A percentile compares a stretch with the other conserved stretches of the same genome.
phyloP scores from a whole-genome alignment of 768 basidiomycete genomes.

The Royoungia palumana region DNA sequence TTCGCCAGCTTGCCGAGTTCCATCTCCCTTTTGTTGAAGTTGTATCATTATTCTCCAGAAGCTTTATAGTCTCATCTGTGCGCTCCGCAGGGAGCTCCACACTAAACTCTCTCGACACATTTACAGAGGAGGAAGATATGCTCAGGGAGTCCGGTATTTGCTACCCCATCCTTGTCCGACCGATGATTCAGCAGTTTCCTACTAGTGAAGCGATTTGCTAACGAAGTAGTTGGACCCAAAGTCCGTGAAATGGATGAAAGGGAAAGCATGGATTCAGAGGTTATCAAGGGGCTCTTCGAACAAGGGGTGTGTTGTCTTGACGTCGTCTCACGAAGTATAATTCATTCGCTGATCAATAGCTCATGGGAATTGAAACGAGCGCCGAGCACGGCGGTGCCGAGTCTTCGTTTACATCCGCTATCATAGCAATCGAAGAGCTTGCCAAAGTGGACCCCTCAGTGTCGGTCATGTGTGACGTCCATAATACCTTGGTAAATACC shows the following conservation, averaged over 20 bases:
- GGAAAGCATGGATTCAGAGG: constrained; percentile 84
- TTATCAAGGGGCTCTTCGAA: constrained; percentile 89
- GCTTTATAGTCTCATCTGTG: constrained; percentile 24
- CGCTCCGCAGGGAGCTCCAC: constrained; percentile 28
- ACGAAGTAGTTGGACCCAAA: constrained; percentile 85
- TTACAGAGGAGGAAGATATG: constrained; percentile 95
- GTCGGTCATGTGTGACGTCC: constrained; percentile 95
- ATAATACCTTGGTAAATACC: constrained; percentile 98
- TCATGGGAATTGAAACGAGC: constrained; percentile 97
- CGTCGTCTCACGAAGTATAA: not conserved
- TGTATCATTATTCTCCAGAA: constrained; percentile 8
- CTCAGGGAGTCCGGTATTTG: constrained; percentile 81
- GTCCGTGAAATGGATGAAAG: constrained; percentile 98
- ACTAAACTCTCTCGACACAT: constrained; percentile 67
- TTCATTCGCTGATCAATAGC: constrained; percentile 39
- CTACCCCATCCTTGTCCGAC: not conserved
- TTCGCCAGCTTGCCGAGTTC: constrained; percentile 4
- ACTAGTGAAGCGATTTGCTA: constrained; percentile 86
- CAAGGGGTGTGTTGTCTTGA: constrained; percentile 68
- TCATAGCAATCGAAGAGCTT: constrained; percentile 96
- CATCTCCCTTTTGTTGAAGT: not conserved
- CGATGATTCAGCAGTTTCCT: constrained; percentile 7
- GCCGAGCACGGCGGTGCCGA: constrained; percentile 83
- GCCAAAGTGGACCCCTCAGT: constrained; percentile 96
- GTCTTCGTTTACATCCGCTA: constrained; percentile 89